Percentiles rank a stretch among this genome's conserved stretches.
Conservation (phyloP, 139 green algal genomes). For the Micromonas pusilla region DNA sequence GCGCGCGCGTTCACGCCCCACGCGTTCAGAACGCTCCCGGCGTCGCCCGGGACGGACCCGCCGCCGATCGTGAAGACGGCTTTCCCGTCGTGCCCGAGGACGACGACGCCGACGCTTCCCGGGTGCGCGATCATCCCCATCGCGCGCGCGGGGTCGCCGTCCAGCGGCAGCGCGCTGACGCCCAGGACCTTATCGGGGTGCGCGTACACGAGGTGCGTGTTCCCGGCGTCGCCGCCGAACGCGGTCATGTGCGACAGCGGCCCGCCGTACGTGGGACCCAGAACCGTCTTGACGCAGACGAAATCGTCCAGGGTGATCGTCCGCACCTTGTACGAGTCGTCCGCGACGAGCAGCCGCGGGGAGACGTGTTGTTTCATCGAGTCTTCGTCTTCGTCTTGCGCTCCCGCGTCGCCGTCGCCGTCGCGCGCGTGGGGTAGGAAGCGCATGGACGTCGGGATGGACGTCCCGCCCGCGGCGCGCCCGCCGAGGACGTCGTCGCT, state of each 20-base stretch:
- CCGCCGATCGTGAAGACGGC: constrained; percentile 55
- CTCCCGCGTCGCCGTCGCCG: too few species aligned
- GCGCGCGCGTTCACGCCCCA: constrained; percentile 41
- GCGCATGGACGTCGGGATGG: not conserved
- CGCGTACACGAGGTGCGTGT: constrained; percentile 49
- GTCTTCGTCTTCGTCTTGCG: too few species aligned
- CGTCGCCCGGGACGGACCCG: too few species aligned
- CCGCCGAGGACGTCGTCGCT: not conserved
- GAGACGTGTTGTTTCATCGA: not conserved
- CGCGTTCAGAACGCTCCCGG: constrained; percentile 48
- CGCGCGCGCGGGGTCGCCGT: constrained; percentile 49
- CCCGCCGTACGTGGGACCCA: constrained; percentile 57
- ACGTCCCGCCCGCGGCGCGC: not conserved
- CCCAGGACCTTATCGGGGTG: constrained; percentile 31
- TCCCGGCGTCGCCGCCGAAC: not conserved
- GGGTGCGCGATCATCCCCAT: constrained; percentile 71
- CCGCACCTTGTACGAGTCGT: constrained; percentile 57
- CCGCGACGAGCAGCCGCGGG: constrained; percentile 29
- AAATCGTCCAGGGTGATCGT: constrained; percentile 42
- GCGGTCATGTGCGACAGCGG: constrained; percentile 35
- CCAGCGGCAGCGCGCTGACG: constrained; percentile 46
- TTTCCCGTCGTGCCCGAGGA: constrained; percentile 52
- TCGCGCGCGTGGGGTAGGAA: not conserved
- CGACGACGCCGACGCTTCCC: constrained; percentile 37
- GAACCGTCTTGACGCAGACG: constrained; percentile 39